These are phyloP conservation scores for Uromyces viciae-fabae DNA, from an alignment of 1,284 basidiomycete species.

Conservation along the genomic window DNA sequence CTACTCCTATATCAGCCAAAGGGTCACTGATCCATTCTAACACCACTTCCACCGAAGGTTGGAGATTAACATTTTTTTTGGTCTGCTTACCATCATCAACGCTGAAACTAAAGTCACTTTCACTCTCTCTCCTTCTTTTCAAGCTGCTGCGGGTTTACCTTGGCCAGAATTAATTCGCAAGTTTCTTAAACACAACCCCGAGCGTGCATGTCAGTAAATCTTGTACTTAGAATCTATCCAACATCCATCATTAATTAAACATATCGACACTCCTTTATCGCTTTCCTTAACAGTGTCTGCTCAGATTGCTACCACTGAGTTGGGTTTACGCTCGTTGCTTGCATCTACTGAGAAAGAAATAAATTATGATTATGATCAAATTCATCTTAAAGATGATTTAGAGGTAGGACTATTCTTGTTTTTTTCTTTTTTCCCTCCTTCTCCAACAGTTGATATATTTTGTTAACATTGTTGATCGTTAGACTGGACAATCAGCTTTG, in stretches of 20 bases:
- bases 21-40: constrained; percentile 5
- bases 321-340: constrained; percentile 10
- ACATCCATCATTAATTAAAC: background rate
- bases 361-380: constrained; percentile 29
- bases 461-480: background rate
- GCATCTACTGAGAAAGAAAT: constrained; percentile 3
- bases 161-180: constrained; percentile 55
- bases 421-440: background rate
- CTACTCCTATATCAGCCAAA: constrained; percentile 26
- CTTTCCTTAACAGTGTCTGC: background rate
- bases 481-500: background rate
- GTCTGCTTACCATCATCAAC: background rate
- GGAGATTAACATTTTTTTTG: too few relatives aligned
- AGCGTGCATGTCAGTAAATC: constrained; percentile 23
- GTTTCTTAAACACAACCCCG: constrained; percentile 54
- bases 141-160: constrained; percentile 24
- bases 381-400: constrained; percentile 25
- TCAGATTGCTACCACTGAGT: constrained; percentile 14
- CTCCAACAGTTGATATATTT: background rate
- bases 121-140: background rate
- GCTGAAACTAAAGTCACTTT: background rate
- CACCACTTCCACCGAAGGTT: background rate
- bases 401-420: constrained; percentile 22
- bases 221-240: background rate
- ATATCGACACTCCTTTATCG: background rate